Percentiles rank a stretch among this genome's conserved stretches.
phyloP scores from a whole-genome alignment of 169 alveolate genomes.

The Plasmodium berghei region DNA sequence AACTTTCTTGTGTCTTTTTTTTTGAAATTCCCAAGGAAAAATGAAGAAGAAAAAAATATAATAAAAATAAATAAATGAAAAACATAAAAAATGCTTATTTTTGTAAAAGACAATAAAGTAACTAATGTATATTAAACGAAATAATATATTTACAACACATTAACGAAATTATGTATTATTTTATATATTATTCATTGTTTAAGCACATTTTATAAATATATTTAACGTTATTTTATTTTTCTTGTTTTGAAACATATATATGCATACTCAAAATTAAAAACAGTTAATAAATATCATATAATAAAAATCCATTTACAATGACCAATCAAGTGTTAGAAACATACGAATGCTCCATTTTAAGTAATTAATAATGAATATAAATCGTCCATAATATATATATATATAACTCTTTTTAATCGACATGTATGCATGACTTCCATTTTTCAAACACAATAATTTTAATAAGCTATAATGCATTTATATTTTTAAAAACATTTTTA shows the following conservation, averaged over 20 bases:
- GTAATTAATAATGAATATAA: slow-evolving; percentile 17
- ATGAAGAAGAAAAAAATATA: too few species aligned
- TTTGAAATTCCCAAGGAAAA: too few species aligned
- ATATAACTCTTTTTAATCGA: neutral
- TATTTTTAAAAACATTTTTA: neutral
- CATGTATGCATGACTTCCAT: neutral
- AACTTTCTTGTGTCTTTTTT: too few species aligned
- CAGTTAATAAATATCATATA: neutral
- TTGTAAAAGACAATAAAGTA: too few species aligned
- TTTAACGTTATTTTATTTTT: too few species aligned
- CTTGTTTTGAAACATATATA: neutral
- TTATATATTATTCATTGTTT: too few species aligned
- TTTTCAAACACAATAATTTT: neutral
- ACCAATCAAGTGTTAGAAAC: slow-evolving; percentile 24
- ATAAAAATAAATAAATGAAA: too few species aligned
- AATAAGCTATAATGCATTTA: neutral
- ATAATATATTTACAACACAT: too few species aligned
- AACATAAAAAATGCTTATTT: too few species aligned
- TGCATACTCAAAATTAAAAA: neutral
- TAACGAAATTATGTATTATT: too few species aligned
- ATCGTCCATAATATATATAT: neutral
- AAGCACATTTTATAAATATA: too few species aligned
- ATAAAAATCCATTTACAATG: slow-evolving; percentile 2
- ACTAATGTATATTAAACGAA: too few species aligned
- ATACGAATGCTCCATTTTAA: slow-evolving; percentile 35